phyloP scores from a whole-genome alignment of 2,329 filamentous ascomycete species.

The Decorospora gaudefroyi region DNA sequence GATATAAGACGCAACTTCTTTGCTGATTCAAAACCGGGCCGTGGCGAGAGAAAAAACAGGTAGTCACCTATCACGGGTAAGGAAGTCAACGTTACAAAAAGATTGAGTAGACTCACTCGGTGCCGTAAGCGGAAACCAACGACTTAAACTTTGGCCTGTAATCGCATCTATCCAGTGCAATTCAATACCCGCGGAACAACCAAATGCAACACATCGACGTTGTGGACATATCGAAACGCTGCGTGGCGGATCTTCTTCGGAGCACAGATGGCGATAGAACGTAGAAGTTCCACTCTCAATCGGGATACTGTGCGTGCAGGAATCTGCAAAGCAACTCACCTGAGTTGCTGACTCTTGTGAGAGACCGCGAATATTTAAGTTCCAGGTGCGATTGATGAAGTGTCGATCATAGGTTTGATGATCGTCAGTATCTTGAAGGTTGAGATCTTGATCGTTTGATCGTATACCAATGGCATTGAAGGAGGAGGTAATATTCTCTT shows the following conservation, averaged over 20 bases:
- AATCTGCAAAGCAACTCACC: neutral
- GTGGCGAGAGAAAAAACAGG: constrained; percentile 64
- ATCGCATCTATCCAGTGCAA: constrained; percentile 62
- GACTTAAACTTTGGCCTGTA: constrained; percentile 56
- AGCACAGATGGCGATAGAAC: constrained; percentile 61
- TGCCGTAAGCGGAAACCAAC: constrained; percentile 61
- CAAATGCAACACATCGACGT: constrained; percentile 67
- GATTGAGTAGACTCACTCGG: constrained; percentile 46
- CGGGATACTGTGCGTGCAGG: constrained; percentile 25
- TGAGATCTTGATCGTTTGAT: constrained; percentile 28
- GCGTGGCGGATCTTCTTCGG: constrained; percentile 65
- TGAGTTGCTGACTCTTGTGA: neutral
- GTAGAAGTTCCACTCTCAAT: constrained; percentile 43
- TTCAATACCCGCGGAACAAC: constrained; percentile 65
- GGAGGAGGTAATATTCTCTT: constrained; percentile 4
- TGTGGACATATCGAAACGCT: constrained; percentile 69
- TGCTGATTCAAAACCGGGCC: constrained; percentile 56
- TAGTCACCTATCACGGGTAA: constrained; percentile 47
- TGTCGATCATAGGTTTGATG: constrained; percentile 27
- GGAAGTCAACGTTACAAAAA: neutral
- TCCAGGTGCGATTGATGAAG: constrained; percentile 40
- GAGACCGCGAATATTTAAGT: constrained; percentile 27
- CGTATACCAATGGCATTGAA: constrained; percentile 38
- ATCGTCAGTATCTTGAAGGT: constrained; percentile 31
- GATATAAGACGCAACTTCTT: constrained; percentile 66